phyloP scores from a whole-genome alignment of 1,284 basidiomycete genomes.

The Ustilago cynodontis region DNA sequence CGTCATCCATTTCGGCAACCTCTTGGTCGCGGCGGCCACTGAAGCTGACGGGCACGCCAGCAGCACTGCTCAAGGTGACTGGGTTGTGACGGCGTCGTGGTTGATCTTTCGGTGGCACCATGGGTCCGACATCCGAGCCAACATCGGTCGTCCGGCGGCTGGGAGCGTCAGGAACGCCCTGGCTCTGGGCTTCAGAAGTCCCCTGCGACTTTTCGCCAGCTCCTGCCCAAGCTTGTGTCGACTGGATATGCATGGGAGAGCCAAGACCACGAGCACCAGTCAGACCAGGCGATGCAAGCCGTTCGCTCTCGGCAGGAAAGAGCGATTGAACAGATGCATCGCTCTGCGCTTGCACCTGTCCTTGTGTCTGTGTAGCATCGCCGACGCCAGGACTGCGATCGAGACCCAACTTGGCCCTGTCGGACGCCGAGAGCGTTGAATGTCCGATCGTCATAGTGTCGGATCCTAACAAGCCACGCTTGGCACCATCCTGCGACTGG shows the following conservation, averaged over 20 bases:
- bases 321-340: conserved; percentile 7
- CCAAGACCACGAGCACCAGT: neutral
- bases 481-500: conserved; percentile 25
- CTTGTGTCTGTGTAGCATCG: conserved; percentile 1
- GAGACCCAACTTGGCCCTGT: conserved; percentile 16
- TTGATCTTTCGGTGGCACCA: conserved; percentile 31
- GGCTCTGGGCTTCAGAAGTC: neutral
- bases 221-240: neutral
- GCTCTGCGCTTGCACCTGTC: neutral
- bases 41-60: conserved; percentile 5
- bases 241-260: conserved; percentile 10
- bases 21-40: neutral
- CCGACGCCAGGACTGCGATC: neutral
- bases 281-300: neutral
- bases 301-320: conserved; percentile 2
- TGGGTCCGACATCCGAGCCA: neutral
- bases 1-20: conserved; percentile 13
- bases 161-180: neutral
- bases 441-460: conserved; percentile 8
- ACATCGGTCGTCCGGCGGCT: neutral
- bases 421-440: conserved; percentile 14
- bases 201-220: neutral
- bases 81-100: conserved; percentile 25
- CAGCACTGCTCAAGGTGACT: conserved; percentile 10
- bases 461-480: conserved; percentile 7